Evolutionary conservation across 352 stramenopile species (phyloP), one percentile per base, ranked within the genome.

Genomic region (Phytophthora megakarya): DNA sequence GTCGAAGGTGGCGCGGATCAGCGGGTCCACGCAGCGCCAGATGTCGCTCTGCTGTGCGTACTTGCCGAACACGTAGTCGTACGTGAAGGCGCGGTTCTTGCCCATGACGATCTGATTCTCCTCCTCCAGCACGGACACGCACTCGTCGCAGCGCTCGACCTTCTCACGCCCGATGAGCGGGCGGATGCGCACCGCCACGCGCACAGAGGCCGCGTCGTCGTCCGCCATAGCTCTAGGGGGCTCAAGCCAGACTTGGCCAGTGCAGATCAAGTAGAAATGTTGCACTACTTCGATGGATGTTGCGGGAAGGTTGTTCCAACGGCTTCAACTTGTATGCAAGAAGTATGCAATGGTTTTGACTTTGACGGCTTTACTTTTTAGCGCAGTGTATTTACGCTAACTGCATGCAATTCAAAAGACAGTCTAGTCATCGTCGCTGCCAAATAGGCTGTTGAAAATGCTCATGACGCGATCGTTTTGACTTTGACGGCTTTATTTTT

Each of bases 41-140:
- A 96, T 89, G 69, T 96, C 88, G 59, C 83, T 80, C 75, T 96
- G 88, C 56, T 89, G 78, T 40, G 84, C 78, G 66, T 92, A 86
- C 69, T 91, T 88, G 54, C 86, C 82, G 70, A 89, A 96, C 22
- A 93, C 85, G 70, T 96, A 92, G 72, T 96, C 89, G 83, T 94
- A 96, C 61, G 89, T 96, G 69, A 96, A 96, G 57, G 86, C 81
- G 49, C 83, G 80, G 68, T 95, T 93, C 78, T 94, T 93, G 64
- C 84, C 85, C 76, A 93, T 92, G 47, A 96, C 81, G 59, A 96
- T 82, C 75, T 96, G 87, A 55, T 74, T 80, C 58, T 93, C 87
- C 35, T 84, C 80, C 42, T 92, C 85, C 43, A 94, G 78, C 22
- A 95, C 82, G 16, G 86, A 92, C 35, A 95, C 76, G 63, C 88